A percentile compares a stretch with the other conserved stretches of the same genome.
Conservation (phyloP, 106 monocot species). For the Ottelia alismoides region DNA sequence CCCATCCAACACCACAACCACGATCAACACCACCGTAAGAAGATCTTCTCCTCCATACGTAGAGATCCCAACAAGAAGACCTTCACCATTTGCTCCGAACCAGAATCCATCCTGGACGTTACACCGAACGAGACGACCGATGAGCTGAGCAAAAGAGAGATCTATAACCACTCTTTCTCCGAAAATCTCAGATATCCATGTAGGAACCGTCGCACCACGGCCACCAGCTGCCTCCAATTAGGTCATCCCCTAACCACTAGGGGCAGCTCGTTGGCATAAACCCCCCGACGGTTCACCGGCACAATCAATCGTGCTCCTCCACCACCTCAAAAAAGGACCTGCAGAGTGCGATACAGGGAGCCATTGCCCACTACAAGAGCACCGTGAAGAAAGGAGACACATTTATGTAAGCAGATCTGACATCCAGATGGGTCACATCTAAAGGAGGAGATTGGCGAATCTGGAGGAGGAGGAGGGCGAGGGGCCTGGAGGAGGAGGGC, state of each 20-base stretch:
- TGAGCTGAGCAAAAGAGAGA: not conserved
- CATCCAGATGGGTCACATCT: too few species aligned
- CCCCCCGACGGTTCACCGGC: not conserved
- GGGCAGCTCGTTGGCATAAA: conserved; percentile 28
- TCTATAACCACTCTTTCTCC: conserved; percentile 36
- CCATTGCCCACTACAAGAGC: conserved; percentile 81
- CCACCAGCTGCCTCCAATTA: conserved; percentile 34
- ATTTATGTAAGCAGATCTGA: too few species aligned
- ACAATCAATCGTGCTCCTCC: conserved; percentile 3
- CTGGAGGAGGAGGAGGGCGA: too few species aligned
- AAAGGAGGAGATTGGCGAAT: too few species aligned
- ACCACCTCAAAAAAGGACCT: conserved; percentile 74
- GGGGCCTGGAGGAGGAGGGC: too few species aligned
- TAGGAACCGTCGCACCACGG: conserved; percentile 16
- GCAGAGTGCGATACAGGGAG: conserved; percentile 70
- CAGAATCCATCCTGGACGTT: too few species aligned
- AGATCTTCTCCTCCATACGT: too few species aligned
- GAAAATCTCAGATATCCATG: conserved; percentile 39
- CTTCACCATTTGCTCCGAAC: too few species aligned
- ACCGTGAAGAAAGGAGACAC: too few species aligned
- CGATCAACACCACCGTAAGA: too few species aligned
- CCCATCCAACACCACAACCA: too few species aligned
- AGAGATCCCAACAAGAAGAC: too few species aligned
- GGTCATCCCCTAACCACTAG: conserved; percentile 63
- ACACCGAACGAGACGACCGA: not conserved